Conservation (phyloP, 768 basidiomycete genomes). For the Hortiboletus flavorubellus region DNA sequence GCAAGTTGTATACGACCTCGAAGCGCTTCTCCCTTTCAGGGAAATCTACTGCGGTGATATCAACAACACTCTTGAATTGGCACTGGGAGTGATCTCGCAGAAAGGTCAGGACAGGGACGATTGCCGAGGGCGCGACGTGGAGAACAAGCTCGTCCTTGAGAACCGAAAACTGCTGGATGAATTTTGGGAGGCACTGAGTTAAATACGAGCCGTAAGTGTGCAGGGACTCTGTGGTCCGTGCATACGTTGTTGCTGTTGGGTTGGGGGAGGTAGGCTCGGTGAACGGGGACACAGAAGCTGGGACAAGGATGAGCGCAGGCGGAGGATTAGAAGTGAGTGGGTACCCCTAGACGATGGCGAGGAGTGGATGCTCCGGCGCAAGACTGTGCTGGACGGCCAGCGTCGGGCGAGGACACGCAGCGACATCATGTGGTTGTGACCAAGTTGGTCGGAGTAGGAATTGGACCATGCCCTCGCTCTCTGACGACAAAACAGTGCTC, state of each 20-base stretch:
- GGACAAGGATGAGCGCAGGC: slow-evolving; percentile 11
- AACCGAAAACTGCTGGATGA: slow-evolving; percentile 96
- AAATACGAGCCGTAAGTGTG: slow-evolving; percentile 94
- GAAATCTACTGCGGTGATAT: slow-evolving; percentile 94
- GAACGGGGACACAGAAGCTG: slow-evolving; percentile 78
- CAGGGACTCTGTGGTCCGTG: slow-evolving; percentile 69
- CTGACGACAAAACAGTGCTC: slow-evolving; percentile 28
- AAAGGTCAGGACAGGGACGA: slow-evolving; percentile 86
- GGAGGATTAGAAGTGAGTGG: background rate
- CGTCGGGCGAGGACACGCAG: slow-evolving; percentile 35
- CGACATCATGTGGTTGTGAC: slow-evolving; percentile 33
- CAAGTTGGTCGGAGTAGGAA: slow-evolving; percentile 27
- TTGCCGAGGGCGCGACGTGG: slow-evolving; percentile 77
- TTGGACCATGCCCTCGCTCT: slow-evolving; percentile 28
- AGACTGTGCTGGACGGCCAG: slow-evolving; percentile 21
- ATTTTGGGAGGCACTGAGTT: slow-evolving; percentile 91
- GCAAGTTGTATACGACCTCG: slow-evolving; percentile 94
- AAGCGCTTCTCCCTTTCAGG: slow-evolving; percentile 92
- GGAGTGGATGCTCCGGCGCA: slow-evolving; percentile 45
- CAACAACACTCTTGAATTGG: slow-evolving; percentile 90
- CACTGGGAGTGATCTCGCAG: slow-evolving; percentile 93
- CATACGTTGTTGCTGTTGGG: slow-evolving; percentile 69
- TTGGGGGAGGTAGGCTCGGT: slow-evolving; percentile 87
- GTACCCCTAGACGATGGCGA: slow-evolving; percentile 49
- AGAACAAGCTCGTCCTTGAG: slow-evolving; percentile 93